Conservation (phyloP, 129 eudicot species). For the Helianthus annuus region DNA sequence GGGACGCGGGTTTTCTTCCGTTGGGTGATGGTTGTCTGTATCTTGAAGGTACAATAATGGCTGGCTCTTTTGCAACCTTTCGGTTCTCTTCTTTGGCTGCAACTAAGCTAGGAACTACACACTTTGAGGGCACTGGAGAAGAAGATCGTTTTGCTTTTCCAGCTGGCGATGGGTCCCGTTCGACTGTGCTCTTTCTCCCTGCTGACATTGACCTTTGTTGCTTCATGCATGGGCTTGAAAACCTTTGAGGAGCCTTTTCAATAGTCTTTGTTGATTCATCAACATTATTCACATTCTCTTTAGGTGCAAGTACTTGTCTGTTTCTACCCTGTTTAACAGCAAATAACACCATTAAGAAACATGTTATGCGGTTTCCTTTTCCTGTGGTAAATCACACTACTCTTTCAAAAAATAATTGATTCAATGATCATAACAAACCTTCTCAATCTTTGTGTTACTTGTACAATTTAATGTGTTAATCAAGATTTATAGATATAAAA, state of each 20-base stretch:
- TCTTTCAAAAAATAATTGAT: background rate
- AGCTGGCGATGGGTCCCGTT: constrained; percentile 90
- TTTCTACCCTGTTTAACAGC: constrained; percentile 39
- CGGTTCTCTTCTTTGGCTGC: constrained; percentile 85
- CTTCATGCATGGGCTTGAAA: constrained; percentile 67
- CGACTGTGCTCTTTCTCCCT: constrained; percentile 56
- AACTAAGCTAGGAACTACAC: constrained; percentile 91
- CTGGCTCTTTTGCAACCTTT: constrained; percentile 70
- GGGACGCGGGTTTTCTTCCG: constrained; percentile 64
- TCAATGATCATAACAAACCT: background rate
- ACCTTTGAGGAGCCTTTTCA: constrained; percentile 61
- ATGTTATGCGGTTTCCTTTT: no score
- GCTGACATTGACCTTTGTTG: constrained; percentile 58
- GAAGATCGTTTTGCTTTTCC: constrained; percentile 73
- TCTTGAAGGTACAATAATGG: constrained; percentile 91
- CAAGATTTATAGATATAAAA: background rate
- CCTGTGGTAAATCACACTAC: no score
- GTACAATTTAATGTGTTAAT: background rate
- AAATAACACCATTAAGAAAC: background rate
- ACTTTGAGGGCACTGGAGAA: constrained; percentile 93
- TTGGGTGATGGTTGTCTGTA: constrained; percentile 93
- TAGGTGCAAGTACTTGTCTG: constrained; percentile 53
- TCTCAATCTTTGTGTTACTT: background rate
- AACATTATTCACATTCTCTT: constrained; percentile 43
- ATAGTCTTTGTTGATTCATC: constrained; percentile 29